phyloP scores from a whole-genome alignment of 805 yeast species.

The Schwanniomyces occidentalis region DNA sequence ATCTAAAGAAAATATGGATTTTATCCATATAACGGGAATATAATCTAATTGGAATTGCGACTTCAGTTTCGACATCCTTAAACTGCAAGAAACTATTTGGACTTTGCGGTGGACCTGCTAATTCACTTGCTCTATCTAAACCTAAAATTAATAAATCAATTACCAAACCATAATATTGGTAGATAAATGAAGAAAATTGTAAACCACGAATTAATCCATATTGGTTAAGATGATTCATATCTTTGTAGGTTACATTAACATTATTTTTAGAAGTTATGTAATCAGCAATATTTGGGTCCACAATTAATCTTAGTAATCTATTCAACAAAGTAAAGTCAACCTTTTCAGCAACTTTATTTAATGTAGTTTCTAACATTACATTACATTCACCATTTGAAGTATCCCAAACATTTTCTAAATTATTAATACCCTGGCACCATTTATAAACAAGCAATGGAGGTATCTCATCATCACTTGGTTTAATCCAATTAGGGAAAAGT shows the following conservation, averaged over 20 bases:
- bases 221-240: constrained; percentile 91
- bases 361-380: constrained; percentile 78
- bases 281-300: constrained; percentile 92
- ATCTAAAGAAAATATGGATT: constrained; percentile 75
- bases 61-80: constrained; percentile 56
- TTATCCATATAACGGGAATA: constrained; percentile 85
- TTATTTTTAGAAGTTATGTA: constrained; percentile 92
- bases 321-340: constrained; percentile 86
- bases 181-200: constrained; percentile 85
- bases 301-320: constrained; percentile 72
- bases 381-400: constrained; percentile 70
- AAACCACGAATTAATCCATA: constrained; percentile 86
- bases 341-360: constrained; percentile 76
- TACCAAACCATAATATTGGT: constrained; percentile 86
- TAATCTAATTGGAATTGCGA: constrained; percentile 70
- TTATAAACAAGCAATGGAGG: constrained; percentile 90
- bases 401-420: constrained; percentile 77
- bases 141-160: constrained; percentile 84
- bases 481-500: constrained; percentile 93
- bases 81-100: constrained; percentile 84
- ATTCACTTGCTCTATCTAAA: constrained; percentile 77
- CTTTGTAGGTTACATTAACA: constrained; percentile 78
- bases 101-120: constrained; percentile 73
- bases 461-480: constrained; percentile 91
- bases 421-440: constrained; percentile 91